A percentile compares a stretch with the other conserved stretches of the same genome.
Conservation (phyloP, 352 stramenopile genomes). For the Phytophthora rubi region DNA sequence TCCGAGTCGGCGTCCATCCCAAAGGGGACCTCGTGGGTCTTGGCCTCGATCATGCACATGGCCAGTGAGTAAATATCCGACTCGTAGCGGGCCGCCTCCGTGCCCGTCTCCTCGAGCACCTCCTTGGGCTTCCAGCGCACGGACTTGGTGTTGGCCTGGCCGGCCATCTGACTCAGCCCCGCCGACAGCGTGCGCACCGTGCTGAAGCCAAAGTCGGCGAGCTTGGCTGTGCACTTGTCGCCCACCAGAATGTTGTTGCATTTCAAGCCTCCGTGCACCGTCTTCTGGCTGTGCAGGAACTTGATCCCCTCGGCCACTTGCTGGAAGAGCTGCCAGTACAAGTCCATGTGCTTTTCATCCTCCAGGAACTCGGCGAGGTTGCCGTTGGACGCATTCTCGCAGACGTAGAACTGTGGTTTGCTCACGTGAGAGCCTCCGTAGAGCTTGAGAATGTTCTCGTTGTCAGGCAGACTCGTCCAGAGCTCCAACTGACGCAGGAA, state of each 20-base stretch:
- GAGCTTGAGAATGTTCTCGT: constrained; percentile 40
- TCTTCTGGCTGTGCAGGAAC: constrained; percentile 45
- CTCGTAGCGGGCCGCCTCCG: background rate
- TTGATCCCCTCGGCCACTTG: constrained; percentile 34
- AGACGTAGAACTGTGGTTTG: constrained; percentile 27
- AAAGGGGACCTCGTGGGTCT: constrained; percentile 13
- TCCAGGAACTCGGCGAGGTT: constrained; percentile 26
- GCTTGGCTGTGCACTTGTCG: constrained; percentile 20
- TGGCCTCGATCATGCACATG: constrained; percentile 33
- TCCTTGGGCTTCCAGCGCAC: constrained; percentile 35
- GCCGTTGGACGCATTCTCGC: constrained; percentile 17
- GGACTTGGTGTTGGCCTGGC: background rate
- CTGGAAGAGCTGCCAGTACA: constrained; percentile 17
- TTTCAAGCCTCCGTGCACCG: constrained; percentile 43
- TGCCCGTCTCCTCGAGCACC: constrained; percentile 7
- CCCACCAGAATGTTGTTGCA: constrained; percentile 55
- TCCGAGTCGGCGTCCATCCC: background rate
- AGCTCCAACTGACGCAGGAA: constrained; percentile 38
- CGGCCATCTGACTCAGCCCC: background rate
- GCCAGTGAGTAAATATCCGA: constrained; percentile 34
- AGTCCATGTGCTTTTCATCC: background rate
- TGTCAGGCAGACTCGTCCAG: constrained; percentile 30
- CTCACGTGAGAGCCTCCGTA: constrained; percentile 41
- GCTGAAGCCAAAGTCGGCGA: constrained; percentile 19
- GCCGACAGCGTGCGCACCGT: constrained; percentile 2